A percentile compares a stretch with the other conserved stretches of the same genome.
phyloP scores from a whole-genome alignment of 192 early-diverging fungal genomes.

The Entrophospora sp. region DNA sequence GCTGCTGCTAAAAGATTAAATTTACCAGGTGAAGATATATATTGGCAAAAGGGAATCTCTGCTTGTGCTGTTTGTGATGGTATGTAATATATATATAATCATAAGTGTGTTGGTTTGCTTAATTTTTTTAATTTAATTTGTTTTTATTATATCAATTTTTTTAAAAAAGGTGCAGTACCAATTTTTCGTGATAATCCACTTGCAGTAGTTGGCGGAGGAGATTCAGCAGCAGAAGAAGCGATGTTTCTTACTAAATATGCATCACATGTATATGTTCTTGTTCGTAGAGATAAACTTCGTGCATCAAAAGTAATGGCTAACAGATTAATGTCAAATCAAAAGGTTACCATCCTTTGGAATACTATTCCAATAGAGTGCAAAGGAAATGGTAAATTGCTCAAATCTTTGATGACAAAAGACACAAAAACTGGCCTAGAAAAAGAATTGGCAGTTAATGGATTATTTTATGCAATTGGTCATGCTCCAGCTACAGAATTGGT shows the following conservation, averaged over 20 bases:
- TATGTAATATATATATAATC: neutral
- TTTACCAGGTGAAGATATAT: constrained; percentile 83
- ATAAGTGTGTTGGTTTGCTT: neutral
- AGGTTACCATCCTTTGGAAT: constrained; percentile 91
- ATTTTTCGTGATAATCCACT: constrained; percentile 95
- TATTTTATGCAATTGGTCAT: constrained; percentile 99
- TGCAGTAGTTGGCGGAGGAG: constrained; percentile 93
- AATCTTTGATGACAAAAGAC: constrained; percentile 63
- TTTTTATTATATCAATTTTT: neutral
- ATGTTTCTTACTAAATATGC: constrained; percentile 96
- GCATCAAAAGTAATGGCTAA: constrained; percentile 97
- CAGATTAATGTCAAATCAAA: constrained; percentile 74
- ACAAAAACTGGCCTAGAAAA: constrained; percentile 60
- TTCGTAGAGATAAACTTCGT: constrained; percentile 90
- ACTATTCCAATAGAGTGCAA: constrained; percentile 74
- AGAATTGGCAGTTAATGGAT: constrained; percentile 71
- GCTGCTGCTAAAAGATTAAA: constrained; percentile 91
- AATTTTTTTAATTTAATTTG: neutral
- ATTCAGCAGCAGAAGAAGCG: constrained; percentile 94
- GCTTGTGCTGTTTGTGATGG: constrained; percentile 98
- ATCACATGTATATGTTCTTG: constrained; percentile 87
- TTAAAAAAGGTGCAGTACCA: constrained; percentile 65
- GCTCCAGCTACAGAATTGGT: constrained; percentile 73
- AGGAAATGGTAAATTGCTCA: constrained; percentile 77
- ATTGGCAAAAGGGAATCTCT: constrained; percentile 99